A percentile compares a stretch with the other conserved stretches of the same genome.
phyloP scores from a whole-genome alignment of 116 monocot species.

The Cymodocea nodosa region DNA sequence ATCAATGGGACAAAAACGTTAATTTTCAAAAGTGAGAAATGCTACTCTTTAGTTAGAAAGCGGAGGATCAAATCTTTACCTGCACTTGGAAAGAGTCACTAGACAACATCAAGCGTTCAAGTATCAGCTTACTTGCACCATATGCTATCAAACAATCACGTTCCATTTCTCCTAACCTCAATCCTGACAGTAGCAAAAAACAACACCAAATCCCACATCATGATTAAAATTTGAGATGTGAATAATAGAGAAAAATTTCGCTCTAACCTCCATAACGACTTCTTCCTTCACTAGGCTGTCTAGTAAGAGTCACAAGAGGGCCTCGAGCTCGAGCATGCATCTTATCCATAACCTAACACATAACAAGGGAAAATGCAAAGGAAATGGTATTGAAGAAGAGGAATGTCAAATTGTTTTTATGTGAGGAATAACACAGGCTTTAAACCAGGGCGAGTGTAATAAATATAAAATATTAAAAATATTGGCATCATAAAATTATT shows the following conservation, averaged over 20 bases:
- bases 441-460: no score
- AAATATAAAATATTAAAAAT: no score
- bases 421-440: no score
- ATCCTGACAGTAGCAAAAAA: constrained; percentile 16
- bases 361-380: background rate
- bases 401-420: background rate
- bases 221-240: background rate
- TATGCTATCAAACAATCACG: constrained; percentile 98
- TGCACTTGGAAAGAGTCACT: constrained; percentile 93
- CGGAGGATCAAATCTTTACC: constrained; percentile 20
- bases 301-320: constrained; percentile 66
- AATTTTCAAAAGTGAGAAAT: background rate
- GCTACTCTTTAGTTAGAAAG: background rate
- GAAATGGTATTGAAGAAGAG: background rate
- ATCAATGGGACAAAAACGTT: background rate
- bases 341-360: constrained; percentile 71
- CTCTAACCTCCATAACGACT: constrained; percentile 67
- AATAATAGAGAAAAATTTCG: background rate
- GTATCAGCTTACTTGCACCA: constrained; percentile 95
- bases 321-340: constrained; percentile 93
- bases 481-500: no score
- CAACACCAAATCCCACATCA: background rate
- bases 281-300: constrained; percentile 96
- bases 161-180: constrained; percentile 96
- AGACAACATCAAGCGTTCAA: constrained; percentile 89